Evolutionary conservation across 805 yeast species (phyloP), one percentile per base, ranked within the genome.

Genomic region (Ogataea naganishii): DNA sequence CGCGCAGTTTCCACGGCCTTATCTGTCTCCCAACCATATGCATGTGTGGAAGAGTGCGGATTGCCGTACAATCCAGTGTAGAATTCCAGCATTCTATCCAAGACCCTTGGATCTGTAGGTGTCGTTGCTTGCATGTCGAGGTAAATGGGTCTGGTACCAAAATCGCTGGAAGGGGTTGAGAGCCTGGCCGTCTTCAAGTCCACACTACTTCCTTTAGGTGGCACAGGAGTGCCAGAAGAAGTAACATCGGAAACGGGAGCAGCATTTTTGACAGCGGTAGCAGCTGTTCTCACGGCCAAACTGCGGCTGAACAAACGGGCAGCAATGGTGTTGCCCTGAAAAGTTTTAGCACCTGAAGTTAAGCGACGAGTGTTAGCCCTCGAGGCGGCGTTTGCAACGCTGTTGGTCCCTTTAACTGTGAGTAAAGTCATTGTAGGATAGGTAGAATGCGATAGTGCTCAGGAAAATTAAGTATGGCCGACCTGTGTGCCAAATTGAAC

Each of bases 11-110:
- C 98, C 12, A 92, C 92, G 35, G 80, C 95, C 39, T 71, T 72
- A 35, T 89, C 96, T 3, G 98, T 83, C 61, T 92, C 99, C 99
- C 99, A 92, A 20, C 99, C 99, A 53, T 89, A 92, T 5, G 95
- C 72, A 53, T 92, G 99, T 2, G 98, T 92, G 35, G 92, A 76
- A 5, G 96, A 85, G 59, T 92, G 99, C 14, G 99, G 99, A 55
- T 92, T 92, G 38, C 99, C 99, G 53, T 85, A 92, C 34, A 84
- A 66, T 4, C 97, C 97, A 3, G 97, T 89, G 55, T 73, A 81
- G 50, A 79, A 85, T 44, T 72, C 74, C 43, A 84, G 53, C 95
- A 84, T 85, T 43, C 75, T 79, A 51, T 84, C 95, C 43, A 92
- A 60, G 7, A 92, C 99, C 33, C 99, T 69, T 19, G 98, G 98